Conservation (phyloP, 192 early-diverging fungal species). For the Jimgerdemannia flammicorona region DNA sequence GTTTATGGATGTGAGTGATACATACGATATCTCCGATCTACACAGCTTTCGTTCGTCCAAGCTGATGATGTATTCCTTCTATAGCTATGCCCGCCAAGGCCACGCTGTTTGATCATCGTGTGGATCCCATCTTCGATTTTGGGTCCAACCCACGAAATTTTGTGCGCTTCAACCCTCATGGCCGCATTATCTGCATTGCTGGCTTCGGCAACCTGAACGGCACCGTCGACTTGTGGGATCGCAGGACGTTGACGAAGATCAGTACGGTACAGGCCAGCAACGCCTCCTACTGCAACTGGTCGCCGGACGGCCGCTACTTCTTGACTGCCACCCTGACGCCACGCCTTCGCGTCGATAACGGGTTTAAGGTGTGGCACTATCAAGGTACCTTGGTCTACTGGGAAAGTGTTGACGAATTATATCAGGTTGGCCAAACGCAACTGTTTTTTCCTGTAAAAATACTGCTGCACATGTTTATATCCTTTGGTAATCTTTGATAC, state of each 20-base stretch:
- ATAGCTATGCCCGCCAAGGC: constrained; percentile 84
- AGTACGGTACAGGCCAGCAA: constrained; percentile 78
- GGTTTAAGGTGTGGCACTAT: constrained; percentile 96
- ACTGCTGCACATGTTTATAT: background rate
- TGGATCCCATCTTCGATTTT: constrained; percentile 79
- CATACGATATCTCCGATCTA: background rate
- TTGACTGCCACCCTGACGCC: constrained; percentile 91
- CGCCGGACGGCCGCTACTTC: constrained; percentile 88
- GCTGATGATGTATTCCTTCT: background rate
- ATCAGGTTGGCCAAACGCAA: constrained; percentile 48
- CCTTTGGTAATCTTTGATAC: too few species aligned
- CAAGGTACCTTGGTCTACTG: constrained; percentile 77
- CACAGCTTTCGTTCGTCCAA: background rate
- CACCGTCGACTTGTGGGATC: constrained; percentile 92
- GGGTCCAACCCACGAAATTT: constrained; percentile 85
- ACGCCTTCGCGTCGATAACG: constrained; percentile 96
- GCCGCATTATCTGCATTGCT: constrained; percentile 82
- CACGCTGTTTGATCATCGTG: constrained; percentile 90
- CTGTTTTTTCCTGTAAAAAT: background rate
- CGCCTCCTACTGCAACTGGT: constrained; percentile 86
- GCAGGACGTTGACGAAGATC: constrained; percentile 80
- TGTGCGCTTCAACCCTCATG: constrained; percentile 87
- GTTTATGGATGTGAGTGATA: constrained; percentile 68
- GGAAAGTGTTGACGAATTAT: constrained; percentile 81
- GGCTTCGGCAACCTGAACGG: constrained; percentile 98